Evolutionary conservation across 179 eudicot genomes (phyloP).

Genomic region (Beta corolliflora): DNA sequence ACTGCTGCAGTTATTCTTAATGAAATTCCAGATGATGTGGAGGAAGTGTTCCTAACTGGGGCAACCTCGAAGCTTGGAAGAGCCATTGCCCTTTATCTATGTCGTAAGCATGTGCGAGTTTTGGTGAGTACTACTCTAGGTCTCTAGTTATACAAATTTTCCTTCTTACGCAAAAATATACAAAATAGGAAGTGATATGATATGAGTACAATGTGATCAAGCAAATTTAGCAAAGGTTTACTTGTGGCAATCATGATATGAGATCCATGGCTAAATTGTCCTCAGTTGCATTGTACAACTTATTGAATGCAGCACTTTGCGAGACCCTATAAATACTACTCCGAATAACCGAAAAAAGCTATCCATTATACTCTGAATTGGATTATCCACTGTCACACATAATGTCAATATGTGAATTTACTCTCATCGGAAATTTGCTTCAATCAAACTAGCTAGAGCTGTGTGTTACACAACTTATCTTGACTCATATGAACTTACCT

Average conservation of each 20-base stretch:
- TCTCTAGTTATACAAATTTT: background rate
- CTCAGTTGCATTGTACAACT: background rate
- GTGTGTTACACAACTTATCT: too few relatives aligned
- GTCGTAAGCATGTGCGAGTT: conserved; percentile 63
- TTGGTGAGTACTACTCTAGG: conserved; percentile 47
- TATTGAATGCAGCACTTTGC: too few relatives aligned
- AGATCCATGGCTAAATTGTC: too few relatives aligned
- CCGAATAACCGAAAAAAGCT: too few relatives aligned
- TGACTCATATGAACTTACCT: too few relatives aligned
- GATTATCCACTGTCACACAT: too few relatives aligned
- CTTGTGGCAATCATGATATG: too few relatives aligned
- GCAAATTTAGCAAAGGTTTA: background rate
- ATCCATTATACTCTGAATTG: too few relatives aligned
- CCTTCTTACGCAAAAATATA: background rate
- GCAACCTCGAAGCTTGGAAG: conserved; percentile 98
- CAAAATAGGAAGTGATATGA: background rate
- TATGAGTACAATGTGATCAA: background rate
- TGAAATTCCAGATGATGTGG: conserved; percentile 54
- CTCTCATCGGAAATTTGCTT: too few relatives aligned
- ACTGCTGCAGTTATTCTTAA: conserved; percentile 83
- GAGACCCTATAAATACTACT: too few relatives aligned
- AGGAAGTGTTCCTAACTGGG: conserved; percentile 81
- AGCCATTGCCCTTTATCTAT: conserved; percentile 84
- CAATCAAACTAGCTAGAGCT: too few relatives aligned
- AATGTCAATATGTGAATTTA: too few relatives aligned